Evolutionary conservation across 2,329 filamentous ascomycete species (phyloP).

Genomic region (Didymosphaeria variabile): DNA sequence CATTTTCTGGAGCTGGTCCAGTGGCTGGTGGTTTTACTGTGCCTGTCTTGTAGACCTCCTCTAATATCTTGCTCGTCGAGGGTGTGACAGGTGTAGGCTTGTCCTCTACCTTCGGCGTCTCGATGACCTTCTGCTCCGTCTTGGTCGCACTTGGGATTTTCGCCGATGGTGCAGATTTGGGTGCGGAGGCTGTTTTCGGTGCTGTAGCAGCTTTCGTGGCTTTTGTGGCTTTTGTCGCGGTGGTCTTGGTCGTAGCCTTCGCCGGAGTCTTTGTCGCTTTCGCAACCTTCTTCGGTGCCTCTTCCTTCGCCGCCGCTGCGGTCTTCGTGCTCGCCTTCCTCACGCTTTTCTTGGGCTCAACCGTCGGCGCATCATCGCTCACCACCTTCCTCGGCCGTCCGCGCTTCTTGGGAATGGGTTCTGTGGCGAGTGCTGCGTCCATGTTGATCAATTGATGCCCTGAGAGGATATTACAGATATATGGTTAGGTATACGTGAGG

Average conservation of each 20-base stretch:
- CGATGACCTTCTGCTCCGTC: constrained; percentile 5
- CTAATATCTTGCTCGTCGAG: constrained; percentile 41
- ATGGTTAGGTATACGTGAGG: neutral
- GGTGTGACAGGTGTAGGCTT: constrained; percentile 39
- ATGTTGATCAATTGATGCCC: neutral
- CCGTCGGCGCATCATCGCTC: constrained; percentile 27
- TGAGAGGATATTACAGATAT: neutral
- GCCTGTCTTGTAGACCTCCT: constrained; percentile 37
- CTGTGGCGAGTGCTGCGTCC: constrained; percentile 19
- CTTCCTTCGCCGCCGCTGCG: constrained; percentile 18
- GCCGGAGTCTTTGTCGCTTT: constrained; percentile 23
- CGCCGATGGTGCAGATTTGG: constrained; percentile 4
- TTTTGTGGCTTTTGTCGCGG: constrained; percentile 3
- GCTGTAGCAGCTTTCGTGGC: constrained; percentile 3
- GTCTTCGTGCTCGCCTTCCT: constrained; percentile 38
- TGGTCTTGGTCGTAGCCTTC: constrained; percentile 15
- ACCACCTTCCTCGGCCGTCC: constrained; percentile 45
- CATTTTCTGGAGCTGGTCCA: neutral
- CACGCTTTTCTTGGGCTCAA: constrained; percentile 28
- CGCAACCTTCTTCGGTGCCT: constrained; percentile 19
- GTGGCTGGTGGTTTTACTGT: constrained; percentile 26
- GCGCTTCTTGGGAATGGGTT: constrained; percentile 40
- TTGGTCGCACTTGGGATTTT: constrained; percentile 19
- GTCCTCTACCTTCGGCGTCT: constrained; percentile 7
- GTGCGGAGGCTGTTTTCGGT: neutral